Percentiles rank a stretch among this genome's conserved stretches.
Evolutionary conservation across 176 grass and related monocot species (phyloP).

Genomic region (Oryza glumipatula): DNA sequence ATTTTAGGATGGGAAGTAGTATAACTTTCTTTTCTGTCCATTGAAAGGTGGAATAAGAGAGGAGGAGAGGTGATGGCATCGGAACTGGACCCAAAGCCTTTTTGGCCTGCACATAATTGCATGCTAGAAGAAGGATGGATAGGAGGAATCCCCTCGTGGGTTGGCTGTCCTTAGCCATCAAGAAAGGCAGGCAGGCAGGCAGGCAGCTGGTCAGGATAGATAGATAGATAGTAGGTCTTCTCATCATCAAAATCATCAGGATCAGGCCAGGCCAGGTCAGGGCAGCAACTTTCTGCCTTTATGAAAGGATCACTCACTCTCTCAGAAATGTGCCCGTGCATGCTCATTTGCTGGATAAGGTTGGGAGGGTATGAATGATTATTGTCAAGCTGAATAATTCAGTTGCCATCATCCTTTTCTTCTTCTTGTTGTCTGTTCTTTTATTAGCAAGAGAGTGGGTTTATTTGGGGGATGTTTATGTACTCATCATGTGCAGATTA

Average conservation of each 20-base stretch:
- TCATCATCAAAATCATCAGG: neutral
- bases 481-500: neutral
- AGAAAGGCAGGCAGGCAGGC: neutral
- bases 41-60: neutral
- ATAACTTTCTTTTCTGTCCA: neutral
- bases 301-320: constrained; percentile 21
- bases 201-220: constrained; percentile 5
- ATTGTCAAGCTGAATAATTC: constrained; percentile 7
- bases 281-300: constrained; percentile 36
- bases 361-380: neutral
- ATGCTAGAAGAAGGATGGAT: neutral
- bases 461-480: neutral
- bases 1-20: too few species aligned
- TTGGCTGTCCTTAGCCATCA: constrained; percentile 28
- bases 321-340: neutral
- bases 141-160: constrained; percentile 1
- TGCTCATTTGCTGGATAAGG: constrained; percentile 13
- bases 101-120: constrained; percentile 25
- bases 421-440: neutral
- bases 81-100: constrained; percentile 21
- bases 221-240: neutral
- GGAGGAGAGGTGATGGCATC: neutral
- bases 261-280: neutral
- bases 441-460: neutral
- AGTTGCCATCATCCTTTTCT: neutral